Base-by-base conservation (phyloP, 75 land plant genomes). In the Adiantum capillusveneris region DNA sequence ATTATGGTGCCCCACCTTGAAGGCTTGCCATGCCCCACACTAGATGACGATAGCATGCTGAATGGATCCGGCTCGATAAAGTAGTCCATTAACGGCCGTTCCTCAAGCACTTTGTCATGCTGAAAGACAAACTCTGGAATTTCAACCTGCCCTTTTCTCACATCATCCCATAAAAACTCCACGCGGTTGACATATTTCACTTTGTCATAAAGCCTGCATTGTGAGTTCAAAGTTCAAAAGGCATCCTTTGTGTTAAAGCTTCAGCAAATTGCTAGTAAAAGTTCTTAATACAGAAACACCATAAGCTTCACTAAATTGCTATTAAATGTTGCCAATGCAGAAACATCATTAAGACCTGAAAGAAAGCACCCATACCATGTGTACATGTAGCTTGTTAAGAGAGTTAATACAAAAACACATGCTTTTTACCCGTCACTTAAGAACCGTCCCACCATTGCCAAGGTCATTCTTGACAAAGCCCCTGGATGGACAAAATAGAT, bases 401-500 rank as follows among this genome's bases (percentile, higher is more conserved):
- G n/a, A n/a, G n/a, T n/a, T n/a, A n/a, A n/a, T n/a, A n/a, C n/a
- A n/a, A n/a, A n/a, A n/a, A n/a, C n/a, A n/a, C n/a, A n/a, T n/a
- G n/a, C n/a, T n/a, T n/a, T 39, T 59, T 72, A 80, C 84, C 84
- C 76, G 44, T 51, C 71, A 60, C 53, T 59, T 55, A 84, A 75
- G 53, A 87, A 56, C 55, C 87, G 76, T 43, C 91, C 91, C 41
- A 87, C 57, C 26, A 84, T 87, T 55, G 77, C 87, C 48, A 87
- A 51, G 44, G 84, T 69, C 66, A 87, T 72, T 17, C 84, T 63
- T 36, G 91, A 62, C 49, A 77, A 88, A 39, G 84, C 37, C 17
- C 84, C 81, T 3, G 91, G 88, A 57, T 87, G 91, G 36, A 87
- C 65, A 70, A 87, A 84, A 66, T 87, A 81, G 24, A 87, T 75